Percentiles rank a stretch among this genome's conserved stretches.
Conservation (phyloP, 208 protist genomes). For the Wallacemonas collosoma region DNA sequence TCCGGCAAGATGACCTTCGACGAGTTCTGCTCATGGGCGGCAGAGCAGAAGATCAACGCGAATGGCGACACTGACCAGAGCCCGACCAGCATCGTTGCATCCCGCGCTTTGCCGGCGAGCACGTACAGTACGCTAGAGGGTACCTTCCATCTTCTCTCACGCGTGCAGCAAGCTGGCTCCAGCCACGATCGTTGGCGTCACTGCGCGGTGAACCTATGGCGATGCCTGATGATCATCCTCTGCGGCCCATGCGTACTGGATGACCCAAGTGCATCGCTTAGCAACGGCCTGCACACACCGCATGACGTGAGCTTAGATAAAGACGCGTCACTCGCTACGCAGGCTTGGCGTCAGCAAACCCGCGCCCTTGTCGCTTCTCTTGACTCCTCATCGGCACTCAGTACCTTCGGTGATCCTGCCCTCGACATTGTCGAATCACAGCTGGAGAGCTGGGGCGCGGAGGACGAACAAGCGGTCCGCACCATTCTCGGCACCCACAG, state of each 20-base stretch:
- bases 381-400: too few relatives aligned
- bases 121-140: background rate
- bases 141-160: background rate
- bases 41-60: constrained; percentile 28
- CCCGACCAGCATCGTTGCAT: background rate
- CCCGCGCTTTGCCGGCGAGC: background rate
- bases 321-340: too few relatives aligned
- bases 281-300: too few relatives aligned
- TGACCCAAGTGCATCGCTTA: too few relatives aligned
- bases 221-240: background rate
- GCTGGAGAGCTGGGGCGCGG: background rate
- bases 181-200: background rate
- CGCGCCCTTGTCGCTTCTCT: too few relatives aligned
- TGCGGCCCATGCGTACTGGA: too few relatives aligned
- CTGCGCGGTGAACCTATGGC: background rate
- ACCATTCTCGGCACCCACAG: background rate
- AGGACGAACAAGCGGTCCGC: background rate
- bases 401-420: background rate
- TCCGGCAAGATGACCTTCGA: constrained; percentile 48
- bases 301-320: too few relatives aligned
- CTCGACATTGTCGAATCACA: background rate
- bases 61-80: constrained; percentile 28
- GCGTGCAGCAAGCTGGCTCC: background rate
- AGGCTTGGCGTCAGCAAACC: too few relatives aligned
- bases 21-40: constrained; percentile 52